Base-by-base conservation (phyloP, 805 yeast species). In the Yarrowia keelungensis region DNA sequence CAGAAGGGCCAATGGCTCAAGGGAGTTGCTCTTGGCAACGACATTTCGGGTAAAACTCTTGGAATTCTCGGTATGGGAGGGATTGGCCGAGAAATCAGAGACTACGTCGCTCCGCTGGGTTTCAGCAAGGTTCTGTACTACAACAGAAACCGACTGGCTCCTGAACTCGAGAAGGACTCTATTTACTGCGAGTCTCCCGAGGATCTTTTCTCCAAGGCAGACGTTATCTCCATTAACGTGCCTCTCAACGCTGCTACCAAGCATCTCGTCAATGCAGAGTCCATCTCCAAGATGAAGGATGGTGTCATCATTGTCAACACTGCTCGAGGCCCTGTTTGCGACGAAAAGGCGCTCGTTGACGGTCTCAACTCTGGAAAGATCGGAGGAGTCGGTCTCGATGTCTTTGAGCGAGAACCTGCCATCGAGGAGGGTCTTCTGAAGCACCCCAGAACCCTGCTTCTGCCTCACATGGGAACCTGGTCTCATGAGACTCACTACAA, bases 21-120 rank as follows among this genome's bases (percentile, higher is more conserved):
- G 11, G 82, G 80, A 3, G 79, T 80, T 2, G 79, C 79, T 2
- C 71, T 81, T 22, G 89, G 87, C 39, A 78, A 76, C 64, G 84
- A 82, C 69, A 87, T 88, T 41, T 81, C 81, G 69, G 83, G 83
- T 38, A 81, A 81, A 73, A 80, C 80, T 5, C 81, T 86, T 19
- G 90, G 89, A 4, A 85, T 86, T 67, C 77, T 86, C 46, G 90
- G 90, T 2, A 79, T 87, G 82, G 90, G 90, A 8, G 89, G 89
- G 8, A 85, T 86, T 75, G 90, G 89, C 64, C 80, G 85, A 38
- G 83, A 85, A 11, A 80, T 86, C 69, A 82, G 86, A 43, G 85
- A 84, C 74, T 80, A 87, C 72, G 79, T 82, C 69, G 69, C 70
- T 67, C 85, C 83, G 2, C 83, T 86, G 73, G 85, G 85, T 3